Base-by-base conservation (phyloP, 225 moss, liverwort and hornwort species). In the Lunularia cruciata region DNA sequence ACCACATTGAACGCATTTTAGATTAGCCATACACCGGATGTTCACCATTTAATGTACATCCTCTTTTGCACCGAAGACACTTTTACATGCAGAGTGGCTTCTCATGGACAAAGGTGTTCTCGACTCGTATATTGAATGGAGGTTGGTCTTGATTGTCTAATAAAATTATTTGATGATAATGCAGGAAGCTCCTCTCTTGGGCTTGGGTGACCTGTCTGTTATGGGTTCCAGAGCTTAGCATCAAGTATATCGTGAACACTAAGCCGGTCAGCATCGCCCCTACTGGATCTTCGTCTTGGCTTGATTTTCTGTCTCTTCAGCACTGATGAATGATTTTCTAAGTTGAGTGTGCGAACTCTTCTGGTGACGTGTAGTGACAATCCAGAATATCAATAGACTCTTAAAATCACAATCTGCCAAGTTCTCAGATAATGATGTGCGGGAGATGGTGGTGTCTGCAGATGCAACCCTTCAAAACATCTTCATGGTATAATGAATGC, bases 131-230 rank as follows among this genome's bases (percentile, higher is more conserved):
- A n/a, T n/a, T n/a, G n/a, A n/a, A n/a, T n/a, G 7, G 2, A 23
- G 59, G 59, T 12, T 31, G 36, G 1, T 36, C 4, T 39, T 13
- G 1, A 23, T 8, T 25, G 38, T 61, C 46, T 64, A 46, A 46
- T 16, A 16, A 45, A 30, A 9, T 6, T 5, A 3, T 53, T 67
- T 6, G 13, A 59, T 40, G 19, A 40, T 55, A 45, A 46, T 68
- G 53, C 86, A 96, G 95, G 98, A 98, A 84, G 73, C 93, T 98
- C 74, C 77, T 98, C 46, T 98, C 98, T 56, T 93, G 98, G 98
- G 98, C 98, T 58, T 98, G 93, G 98, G 98, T 93, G 71, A 93
- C 91, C 19, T 98, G 98, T 63, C 47, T 98, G 70, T 80, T 98
- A 26, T 93, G 91, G 93, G 87, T 77, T 69, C 98, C 98, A 2